Base-by-base conservation (phyloP, 2,329 filamentous ascomycete genomes). In the Plenodomus biglobosus region DNA sequence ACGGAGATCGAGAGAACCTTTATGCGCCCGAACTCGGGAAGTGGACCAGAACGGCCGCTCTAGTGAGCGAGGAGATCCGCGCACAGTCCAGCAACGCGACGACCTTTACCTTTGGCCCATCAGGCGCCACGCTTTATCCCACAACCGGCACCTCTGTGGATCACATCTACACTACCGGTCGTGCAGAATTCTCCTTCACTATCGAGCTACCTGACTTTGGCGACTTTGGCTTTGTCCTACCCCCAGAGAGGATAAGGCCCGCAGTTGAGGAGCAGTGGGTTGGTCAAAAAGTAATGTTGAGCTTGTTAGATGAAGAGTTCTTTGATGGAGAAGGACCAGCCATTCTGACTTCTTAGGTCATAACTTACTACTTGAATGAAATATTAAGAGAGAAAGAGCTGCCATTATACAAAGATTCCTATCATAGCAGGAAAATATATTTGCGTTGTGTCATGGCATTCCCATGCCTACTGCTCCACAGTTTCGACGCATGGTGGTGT, bases 91-190 rank as follows among this genome's bases (percentile, higher is more conserved):
- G 46, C 8, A 61, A 58, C 22, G 58, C 52, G 4, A 65, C 80
- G 1, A 62, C 58, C 1, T 69, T 37, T 74, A 73, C 65, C 50
- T 65, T 39, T 66, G 78, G 78, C 1, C 75, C 76, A 0, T 77
- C 80, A 49, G 85, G 83, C 61, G 70, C 71, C n/a, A 84, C 81
- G 17, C 77, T 86, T 52, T 86, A 86, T 63, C 74, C 78, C 40
- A 79, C 80, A 1, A 74, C 73, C 3, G 76, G 76, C 6, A 62
- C 63, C 35, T 70, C 70, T 20, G 62, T 71, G 3, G 76, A 78
- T 56, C 76, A 76, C 40, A 63, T 73, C 1, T 70, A 73, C 46
- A 71, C 69, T 32, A 62, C 73, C 11, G 69, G 69, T 1, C 64
- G 68, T 10, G 69, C 77, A 8, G 70, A 73, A 21, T 76, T 72